A percentile compares a stretch with the other conserved stretches of the same genome.
Conservation (phyloP, 345 rosid genomes). For the Eucalyptus erythrocorys region DNA sequence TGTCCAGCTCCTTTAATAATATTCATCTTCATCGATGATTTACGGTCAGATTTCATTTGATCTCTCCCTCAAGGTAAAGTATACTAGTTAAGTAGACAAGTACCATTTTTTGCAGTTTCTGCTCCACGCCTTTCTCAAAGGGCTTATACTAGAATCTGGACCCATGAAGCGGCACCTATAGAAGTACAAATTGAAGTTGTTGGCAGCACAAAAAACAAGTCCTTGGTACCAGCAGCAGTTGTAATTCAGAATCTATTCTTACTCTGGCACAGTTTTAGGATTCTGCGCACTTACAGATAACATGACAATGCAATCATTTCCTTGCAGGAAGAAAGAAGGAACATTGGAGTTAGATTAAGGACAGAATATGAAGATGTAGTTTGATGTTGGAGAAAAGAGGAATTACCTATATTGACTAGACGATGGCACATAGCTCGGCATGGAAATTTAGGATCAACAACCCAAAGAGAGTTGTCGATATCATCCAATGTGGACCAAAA, state of each 20-base stretch:
- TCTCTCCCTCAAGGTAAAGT: not conserved
- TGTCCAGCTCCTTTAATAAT: not conserved
- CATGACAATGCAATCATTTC: conserved; percentile 44
- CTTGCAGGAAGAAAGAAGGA: conserved; percentile 11
- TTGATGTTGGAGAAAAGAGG: not conserved
- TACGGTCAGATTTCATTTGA: not conserved
- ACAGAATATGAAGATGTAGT: not conserved
- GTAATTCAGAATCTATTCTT: conserved; percentile 10
- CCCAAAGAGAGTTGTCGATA: conserved; percentile 53
- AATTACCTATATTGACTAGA: conserved; percentile 38
- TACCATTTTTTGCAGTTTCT: conserved; percentile 56
- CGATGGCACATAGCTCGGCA: conserved; percentile 32
- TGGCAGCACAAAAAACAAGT: not conserved
- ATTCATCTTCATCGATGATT: not conserved
- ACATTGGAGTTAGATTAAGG: not conserved
- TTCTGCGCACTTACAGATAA: conserved; percentile 27
- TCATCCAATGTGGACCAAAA: conserved; percentile 76
- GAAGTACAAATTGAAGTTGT: not conserved
- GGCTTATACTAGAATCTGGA: conserved; percentile 16
- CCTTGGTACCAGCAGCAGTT: not conserved
- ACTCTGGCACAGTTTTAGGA: conserved; percentile 74
- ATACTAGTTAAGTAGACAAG: not conserved
- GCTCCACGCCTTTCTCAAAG: conserved; percentile 40
- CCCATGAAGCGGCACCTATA: conserved; percentile 64
- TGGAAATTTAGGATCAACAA: conserved; percentile 31